Percentiles rank a stretch among this genome's conserved stretches.
Conservation (phyloP, 2,329 filamentous ascomycete species). For the Helotiales sp. region DNA sequence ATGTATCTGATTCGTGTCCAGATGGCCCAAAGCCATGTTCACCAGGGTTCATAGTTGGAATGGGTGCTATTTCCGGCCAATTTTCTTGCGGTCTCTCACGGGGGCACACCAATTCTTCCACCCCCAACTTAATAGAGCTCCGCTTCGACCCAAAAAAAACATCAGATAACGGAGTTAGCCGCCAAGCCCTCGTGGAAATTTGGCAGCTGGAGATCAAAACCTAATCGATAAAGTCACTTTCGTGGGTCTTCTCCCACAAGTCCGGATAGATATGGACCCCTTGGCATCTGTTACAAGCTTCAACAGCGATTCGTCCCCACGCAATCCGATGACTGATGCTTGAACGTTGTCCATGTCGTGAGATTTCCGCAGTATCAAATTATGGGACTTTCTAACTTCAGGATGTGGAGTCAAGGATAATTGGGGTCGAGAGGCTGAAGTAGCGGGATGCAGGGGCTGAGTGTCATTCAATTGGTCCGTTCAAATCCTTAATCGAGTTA, state of each 20-base stretch:
- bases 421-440: neutral
- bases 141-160: neutral
- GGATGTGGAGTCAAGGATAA: neutral
- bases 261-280: neutral
- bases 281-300: neutral
- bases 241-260: neutral
- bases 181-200: neutral
- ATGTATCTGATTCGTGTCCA: neutral
- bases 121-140: neutral
- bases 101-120: neutral
- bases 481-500: constrained; percentile 6
- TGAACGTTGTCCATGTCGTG: neutral
- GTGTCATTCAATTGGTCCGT: neutral
- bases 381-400: neutral
- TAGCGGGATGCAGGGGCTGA: neutral
- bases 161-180: neutral
- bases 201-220: neutral
- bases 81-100: neutral
- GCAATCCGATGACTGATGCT: neutral
- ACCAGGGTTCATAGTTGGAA: neutral
- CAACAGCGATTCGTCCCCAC: neutral
- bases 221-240: neutral
- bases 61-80: neutral
- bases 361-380: neutral
- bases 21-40: neutral